Evolutionary conservation across 208 protist species (phyloP), one percentile per base, ranked within the genome.

Genomic region (Crithidia brevicula): DNA sequence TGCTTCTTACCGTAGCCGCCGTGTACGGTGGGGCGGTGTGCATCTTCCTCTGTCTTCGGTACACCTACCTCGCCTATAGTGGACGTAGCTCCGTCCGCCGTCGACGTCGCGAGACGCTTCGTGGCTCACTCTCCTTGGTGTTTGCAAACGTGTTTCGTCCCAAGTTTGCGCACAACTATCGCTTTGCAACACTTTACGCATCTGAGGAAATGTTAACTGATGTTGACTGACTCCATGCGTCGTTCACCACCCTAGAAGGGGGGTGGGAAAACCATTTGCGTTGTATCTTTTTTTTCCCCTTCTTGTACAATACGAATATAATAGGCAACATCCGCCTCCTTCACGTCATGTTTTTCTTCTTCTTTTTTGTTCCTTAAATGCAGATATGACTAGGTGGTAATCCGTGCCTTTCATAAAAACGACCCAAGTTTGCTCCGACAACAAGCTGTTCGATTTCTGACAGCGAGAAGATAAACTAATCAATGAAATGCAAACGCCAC

Each of bases 11-110:
- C 47, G 23, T 40, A 2, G 59, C 33, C 0, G 57, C 76, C 16
- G 16, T 73, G 5, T 65, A 57, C 43, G 67, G 57, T 3, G 60
- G 69, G 2, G 28, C 46, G 6, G 45, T 57, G 38, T 78, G 56
- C 46, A 34, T 40, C 10, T 59, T 77, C 38, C 51, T 77, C 1
- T 62, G 62, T 23, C 42, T 67, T 7, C 62, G 60, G 4, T 77
- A 77, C 62, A 61, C 27, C 22, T 66, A 70, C 49, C 62, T 71
- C 22, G 28, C 33, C 9, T 52, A 60, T 34, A 10, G 15, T 16
- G 67, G 67, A 0, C 56, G 18, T 22, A 65, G 49, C 42, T 82
- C 83, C 7, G 49, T 88, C 9, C 52, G 70, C 15, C 51, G 83
- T 0, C 59, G 83, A 18, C 72, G 79, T 8, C 68, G 51, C 7